Conservation (phyloP, 1,284 basidiomycete species). For the Naganishia cerealis region DNA sequence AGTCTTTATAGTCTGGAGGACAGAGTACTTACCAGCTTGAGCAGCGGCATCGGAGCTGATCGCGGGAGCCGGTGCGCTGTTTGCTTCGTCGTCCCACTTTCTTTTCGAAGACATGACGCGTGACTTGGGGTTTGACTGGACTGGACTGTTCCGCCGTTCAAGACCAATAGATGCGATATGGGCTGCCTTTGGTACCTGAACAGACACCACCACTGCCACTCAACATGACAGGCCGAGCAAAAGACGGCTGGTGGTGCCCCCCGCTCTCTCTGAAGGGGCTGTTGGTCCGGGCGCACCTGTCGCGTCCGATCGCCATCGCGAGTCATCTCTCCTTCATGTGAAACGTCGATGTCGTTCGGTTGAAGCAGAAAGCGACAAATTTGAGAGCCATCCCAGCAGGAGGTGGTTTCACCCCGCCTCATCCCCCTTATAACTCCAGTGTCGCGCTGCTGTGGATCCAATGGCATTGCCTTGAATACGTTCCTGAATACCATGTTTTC, state of each 20-base stretch:
- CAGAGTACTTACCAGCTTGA: slow-evolving; percentile 65
- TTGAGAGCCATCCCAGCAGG: neutral
- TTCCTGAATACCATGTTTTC: slow-evolving; percentile 3
- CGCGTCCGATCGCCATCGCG: slow-evolving; percentile 7
- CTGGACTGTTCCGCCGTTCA: neutral
- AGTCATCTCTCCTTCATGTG: slow-evolving; percentile 10
- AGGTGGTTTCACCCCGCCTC: neutral
- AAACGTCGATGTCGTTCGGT: neutral
- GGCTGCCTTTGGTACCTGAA: neutral
- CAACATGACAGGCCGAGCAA: neutral
- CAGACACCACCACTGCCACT: neutral
- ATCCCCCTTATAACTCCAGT: neutral
- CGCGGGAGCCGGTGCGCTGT: slow-evolving; percentile 56
- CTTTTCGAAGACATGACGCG: slow-evolving; percentile 55
- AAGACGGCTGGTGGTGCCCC: neutral
- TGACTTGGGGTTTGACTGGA: neutral
- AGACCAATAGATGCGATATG: neutral
- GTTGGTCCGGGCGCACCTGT: neutral
- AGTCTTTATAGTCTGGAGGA: neutral
- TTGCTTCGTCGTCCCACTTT: slow-evolving; percentile 69
- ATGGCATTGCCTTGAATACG: neutral
- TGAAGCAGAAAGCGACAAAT: slow-evolving; percentile 9
- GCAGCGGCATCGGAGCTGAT: slow-evolving; percentile 66
- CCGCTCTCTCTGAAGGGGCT: neutral
- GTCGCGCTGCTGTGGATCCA: neutral